Evolutionary conservation across 768 basidiomycete genomes (phyloP).

Genomic region (Psilocybe sp.): DNA sequence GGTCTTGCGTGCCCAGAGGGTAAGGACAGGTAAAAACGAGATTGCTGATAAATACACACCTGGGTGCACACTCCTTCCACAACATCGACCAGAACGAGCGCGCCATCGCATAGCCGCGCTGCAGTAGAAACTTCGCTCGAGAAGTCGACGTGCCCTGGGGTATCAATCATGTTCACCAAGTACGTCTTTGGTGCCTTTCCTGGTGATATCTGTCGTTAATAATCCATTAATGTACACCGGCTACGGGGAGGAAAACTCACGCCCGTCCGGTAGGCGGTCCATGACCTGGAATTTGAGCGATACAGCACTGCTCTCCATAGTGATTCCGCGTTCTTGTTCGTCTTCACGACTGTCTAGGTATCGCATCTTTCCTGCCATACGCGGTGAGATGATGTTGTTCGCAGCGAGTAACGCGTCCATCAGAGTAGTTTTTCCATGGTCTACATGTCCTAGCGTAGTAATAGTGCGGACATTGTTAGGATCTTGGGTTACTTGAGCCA

Average conservation of each 20-base stretch:
- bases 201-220: constrained; percentile 20
- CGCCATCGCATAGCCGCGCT: constrained; percentile 91
- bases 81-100: constrained; percentile 91
- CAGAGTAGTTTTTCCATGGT: constrained; percentile 95
- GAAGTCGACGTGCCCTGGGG: constrained; percentile 98
- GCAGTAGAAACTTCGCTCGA: constrained; percentile 96
- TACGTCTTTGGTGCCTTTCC: constrained; percentile 65
- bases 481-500: constrained; percentile 31
- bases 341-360: constrained; percentile 96
- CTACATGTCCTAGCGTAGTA: constrained; percentile 87
- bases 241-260: constrained; percentile 35
- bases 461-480: constrained; percentile 65
- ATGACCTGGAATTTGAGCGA: constrained; percentile 85
- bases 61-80: constrained; percentile 99
- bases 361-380: constrained; percentile 94
- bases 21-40: constrained; percentile 1
- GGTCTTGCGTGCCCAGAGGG: constrained; percentile 49
- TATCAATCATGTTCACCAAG: constrained; percentile 94
- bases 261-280: constrained; percentile 50
- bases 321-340: constrained; percentile 96
- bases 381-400: constrained; percentile 93
- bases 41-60: constrained; percentile 38
- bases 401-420: constrained; percentile 95
- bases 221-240: background rate
- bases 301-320: constrained; percentile 97